phyloP scores from a whole-genome alignment of 306 rosid genomes.

The Medicago lupulina region DNA sequence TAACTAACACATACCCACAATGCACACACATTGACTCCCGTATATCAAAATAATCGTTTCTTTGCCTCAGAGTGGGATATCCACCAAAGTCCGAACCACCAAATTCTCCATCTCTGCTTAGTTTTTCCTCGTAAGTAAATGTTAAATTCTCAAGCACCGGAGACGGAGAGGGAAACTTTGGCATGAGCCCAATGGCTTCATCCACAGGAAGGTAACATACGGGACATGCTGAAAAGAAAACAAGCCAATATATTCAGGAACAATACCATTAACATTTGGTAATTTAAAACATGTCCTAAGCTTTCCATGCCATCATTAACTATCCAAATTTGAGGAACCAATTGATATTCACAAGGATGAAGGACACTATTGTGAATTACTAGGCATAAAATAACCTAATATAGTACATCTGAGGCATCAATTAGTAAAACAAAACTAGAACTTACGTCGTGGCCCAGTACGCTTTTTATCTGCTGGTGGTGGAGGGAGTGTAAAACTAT shows the following conservation, averaged over 20 bases:
- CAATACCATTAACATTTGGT: constrained; percentile 16
- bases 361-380: background rate
- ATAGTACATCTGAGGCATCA: background rate
- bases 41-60: constrained; percentile 71
- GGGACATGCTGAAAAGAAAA: constrained; percentile 78
- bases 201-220: constrained; percentile 94
- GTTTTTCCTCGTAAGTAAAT: constrained; percentile 65
- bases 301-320: constrained; percentile 18
- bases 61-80: constrained; percentile 83
- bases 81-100: constrained; percentile 99
- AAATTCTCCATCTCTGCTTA: constrained; percentile 73
- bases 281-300: constrained; percentile 9
- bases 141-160: constrained; percentile 76
- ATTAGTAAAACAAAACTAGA: constrained; percentile 21
- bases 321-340: constrained; percentile 20
- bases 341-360: background rate
- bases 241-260: constrained; percentile 45
- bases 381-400: background rate
- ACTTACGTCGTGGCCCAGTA: constrained; percentile 91
- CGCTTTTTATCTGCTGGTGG: constrained; percentile 95
- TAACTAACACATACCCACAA: constrained; percentile 75
- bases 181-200: constrained; percentile 85
- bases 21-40: constrained; percentile 81
- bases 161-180: constrained; percentile 74
- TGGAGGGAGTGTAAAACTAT: constrained; percentile 84